Conservation (phyloP, 2,329 filamentous ascomycete species). For the Epichloe hybrida region DNA sequence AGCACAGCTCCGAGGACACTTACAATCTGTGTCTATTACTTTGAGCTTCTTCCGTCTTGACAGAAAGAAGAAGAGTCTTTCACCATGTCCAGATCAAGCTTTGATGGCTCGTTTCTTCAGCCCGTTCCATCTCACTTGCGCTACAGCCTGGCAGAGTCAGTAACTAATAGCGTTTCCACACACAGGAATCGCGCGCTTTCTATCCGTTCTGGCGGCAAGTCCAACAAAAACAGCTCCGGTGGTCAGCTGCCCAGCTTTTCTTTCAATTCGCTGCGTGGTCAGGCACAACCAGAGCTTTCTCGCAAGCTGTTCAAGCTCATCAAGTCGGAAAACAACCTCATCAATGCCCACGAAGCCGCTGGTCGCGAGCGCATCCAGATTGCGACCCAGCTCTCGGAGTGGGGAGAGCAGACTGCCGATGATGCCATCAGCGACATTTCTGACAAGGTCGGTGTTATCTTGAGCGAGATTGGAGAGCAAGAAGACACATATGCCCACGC, state of each 20-base stretch:
- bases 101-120: slow-evolving; percentile 15
- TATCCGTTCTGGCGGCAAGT: slow-evolving; percentile 53
- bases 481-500: slow-evolving; percentile 80
- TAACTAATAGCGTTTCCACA: slow-evolving; percentile 15
- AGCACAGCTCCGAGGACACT: not conserved
- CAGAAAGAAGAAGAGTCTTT: not conserved
- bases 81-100: slow-evolving; percentile 20
- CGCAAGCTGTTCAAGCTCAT: slow-evolving; percentile 84
- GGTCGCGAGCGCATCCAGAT: slow-evolving; percentile 74
- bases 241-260: slow-evolving; percentile 55
- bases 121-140: slow-evolving; percentile 9
- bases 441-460: slow-evolving; percentile 87
- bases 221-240: slow-evolving; percentile 24
- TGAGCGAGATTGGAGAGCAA: slow-evolving; percentile 87
- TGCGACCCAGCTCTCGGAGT: slow-evolving; percentile 84
- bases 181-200: slow-evolving; percentile 61
- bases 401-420: slow-evolving; percentile 86
- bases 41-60: not conserved
- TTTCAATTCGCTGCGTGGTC: slow-evolving; percentile 73
- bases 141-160: slow-evolving; percentile 9
- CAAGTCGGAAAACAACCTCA: slow-evolving; percentile 86
- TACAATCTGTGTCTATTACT: not conserved
- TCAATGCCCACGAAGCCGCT: slow-evolving; percentile 71
- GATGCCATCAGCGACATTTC: slow-evolving; percentile 79
- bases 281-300: slow-evolving; percentile 75